Evolutionary conservation across 192 early-diverging fungal species (phyloP).

Genomic region (Phycomyces blakesleeanus): DNA sequence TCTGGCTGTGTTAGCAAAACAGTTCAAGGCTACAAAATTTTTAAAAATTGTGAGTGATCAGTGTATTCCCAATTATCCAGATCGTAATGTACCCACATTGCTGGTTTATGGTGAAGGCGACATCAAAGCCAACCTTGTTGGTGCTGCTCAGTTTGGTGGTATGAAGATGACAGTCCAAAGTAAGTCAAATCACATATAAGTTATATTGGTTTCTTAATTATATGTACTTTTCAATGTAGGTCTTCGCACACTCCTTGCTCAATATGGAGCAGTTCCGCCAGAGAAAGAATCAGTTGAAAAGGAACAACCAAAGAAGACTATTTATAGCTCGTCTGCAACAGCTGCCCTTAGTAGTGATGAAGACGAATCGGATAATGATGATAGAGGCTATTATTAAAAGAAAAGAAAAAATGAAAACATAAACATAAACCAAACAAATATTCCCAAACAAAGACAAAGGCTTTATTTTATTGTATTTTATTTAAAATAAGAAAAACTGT

Average conservation of each 20-base stretch:
- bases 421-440: too few species aligned
- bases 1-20: slow-evolving; percentile 66
- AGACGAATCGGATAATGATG: slow-evolving; percentile 44
- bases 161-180: slow-evolving; percentile 70
- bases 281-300: slow-evolving; percentile 10
- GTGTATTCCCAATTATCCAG: slow-evolving; percentile 95
- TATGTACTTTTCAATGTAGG: neutral
- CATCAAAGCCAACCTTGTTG: slow-evolving; percentile 78
- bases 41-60: slow-evolving; percentile 88
- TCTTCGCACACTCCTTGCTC: slow-evolving; percentile 30
- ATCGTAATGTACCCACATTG: slow-evolving; percentile 83
- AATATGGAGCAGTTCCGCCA: slow-evolving; percentile 37
- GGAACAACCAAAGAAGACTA: slow-evolving; percentile 40
- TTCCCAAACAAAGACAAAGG: too few species aligned
- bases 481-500: too few species aligned
- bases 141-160: slow-evolving; percentile 76
- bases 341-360: slow-evolving; percentile 57
- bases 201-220: neutral
- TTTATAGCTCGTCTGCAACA: slow-evolving; percentile 47
- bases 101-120: slow-evolving; percentile 90
- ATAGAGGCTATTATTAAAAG: slow-evolving; percentile 35
- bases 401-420: too few species aligned
- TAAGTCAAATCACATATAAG: slow-evolving; percentile 16
- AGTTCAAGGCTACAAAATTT: slow-evolving; percentile 90
- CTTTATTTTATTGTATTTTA: too few species aligned